Conservation (phyloP, 495 filamentous ascomycete genomes). For the Lasiosphaeria hispida region DNA sequence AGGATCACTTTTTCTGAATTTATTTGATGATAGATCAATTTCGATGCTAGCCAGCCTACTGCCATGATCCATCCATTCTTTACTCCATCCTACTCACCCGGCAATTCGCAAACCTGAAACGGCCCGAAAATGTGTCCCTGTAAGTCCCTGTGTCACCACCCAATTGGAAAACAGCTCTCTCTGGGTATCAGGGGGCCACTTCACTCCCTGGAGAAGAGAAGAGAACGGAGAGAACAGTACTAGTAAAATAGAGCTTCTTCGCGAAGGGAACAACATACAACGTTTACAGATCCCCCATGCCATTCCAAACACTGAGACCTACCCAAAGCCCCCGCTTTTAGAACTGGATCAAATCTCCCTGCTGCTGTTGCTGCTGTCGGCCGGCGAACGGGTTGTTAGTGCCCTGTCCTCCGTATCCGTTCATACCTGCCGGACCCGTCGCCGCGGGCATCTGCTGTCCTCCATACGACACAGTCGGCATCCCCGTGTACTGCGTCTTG, state of each 20-base stretch:
- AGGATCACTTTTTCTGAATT: too few relatives aligned
- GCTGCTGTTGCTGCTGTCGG: conserved; percentile 63
- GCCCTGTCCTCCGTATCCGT: conserved; percentile 49
- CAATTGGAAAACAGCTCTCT: neutral
- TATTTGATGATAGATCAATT: too few relatives aligned
- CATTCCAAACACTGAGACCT: neutral
- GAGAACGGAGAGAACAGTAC: neutral
- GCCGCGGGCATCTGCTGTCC: conserved; percentile 66
- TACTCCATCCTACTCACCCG: too few relatives aligned
- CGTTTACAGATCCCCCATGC: conserved; percentile 7
- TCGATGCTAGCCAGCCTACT: too few relatives aligned
- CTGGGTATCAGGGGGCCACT: neutral
- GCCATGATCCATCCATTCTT: too few relatives aligned
- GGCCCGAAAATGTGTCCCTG: too few relatives aligned
- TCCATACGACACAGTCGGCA: conserved; percentile 60
- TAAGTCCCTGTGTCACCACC: neutral
- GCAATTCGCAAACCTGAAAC: too few relatives aligned
- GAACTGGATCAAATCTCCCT: conserved; percentile 89
- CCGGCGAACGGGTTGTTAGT: conserved; percentile 73
- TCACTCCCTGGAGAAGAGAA: neutral
- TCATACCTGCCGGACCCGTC: conserved; percentile 67
- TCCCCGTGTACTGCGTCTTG: conserved; percentile 72
- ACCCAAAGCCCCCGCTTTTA: conserved; percentile 37
- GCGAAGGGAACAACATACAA: conserved; percentile 15
- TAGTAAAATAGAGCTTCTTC: conserved; percentile 12